Base-by-base conservation (phyloP, 1,139 yeast species). In the Blastobotrys buckinghamii region DNA sequence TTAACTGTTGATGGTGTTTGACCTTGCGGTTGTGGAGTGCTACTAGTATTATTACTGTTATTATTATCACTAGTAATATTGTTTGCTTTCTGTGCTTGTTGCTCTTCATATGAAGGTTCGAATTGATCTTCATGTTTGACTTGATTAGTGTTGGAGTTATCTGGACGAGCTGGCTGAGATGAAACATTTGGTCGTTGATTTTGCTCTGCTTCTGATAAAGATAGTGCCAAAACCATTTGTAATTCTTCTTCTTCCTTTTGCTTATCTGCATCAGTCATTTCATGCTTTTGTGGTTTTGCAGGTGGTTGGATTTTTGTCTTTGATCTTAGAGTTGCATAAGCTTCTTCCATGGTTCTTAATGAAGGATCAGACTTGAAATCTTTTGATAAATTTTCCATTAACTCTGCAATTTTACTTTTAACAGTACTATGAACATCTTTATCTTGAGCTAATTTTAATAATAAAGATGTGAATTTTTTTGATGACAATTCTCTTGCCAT, bases 401-500 rank as follows among this genome's bases (percentile, higher is more conserved):
- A 81, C 60, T 84, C 88, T 8, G 81, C 78, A 7, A 87, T 73
- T 51, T 78, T 77, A 45, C 70, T 62, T 63, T 87, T 88, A 49
- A 92, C 86, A 2, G 82, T 74, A 35, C 71, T 68, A 67, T 90
- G 96, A 34, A 84, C 76, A 42, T 71, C 65, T 20, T 70, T 65
- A 59, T 81, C 87, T 16, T 73, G 74, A 30, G 87, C 71, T 55
- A 82, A 71, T 50, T 73, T 72, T 35, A 80, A 61, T 44, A 92
- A 69, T 20, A 74, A 73, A 41, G 74, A 72, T 27, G 89, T 77
- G 62, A 89, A 88, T 10, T 75, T 62, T 56, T 78, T 79, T 20
- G 89, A 74, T 33, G 96, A 90, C 41, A 90, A 81, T 58, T 84
- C 88, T 54, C 86, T 89, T 59, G 82, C 82, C 78, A 86, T 79